Percentiles rank a stretch among this genome's conserved stretches.
phyloP scores from a whole-genome alignment of 306 rosid species.

The Prosopis cineraria region DNA sequence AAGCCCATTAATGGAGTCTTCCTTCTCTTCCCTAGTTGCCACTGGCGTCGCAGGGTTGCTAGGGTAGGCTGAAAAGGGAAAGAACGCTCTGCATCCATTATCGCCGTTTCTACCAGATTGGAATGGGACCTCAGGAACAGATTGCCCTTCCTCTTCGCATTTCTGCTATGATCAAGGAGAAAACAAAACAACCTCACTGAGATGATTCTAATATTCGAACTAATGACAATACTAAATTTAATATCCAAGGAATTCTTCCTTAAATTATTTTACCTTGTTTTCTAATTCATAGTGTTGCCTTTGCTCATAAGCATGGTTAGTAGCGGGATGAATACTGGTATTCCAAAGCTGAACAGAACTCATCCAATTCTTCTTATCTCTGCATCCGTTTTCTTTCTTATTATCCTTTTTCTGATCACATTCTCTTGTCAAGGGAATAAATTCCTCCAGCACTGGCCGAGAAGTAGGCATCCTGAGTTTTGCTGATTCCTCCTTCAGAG shows the following conservation, averaged over 20 bases:
- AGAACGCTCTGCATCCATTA: constrained; percentile 53
- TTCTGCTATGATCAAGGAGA: constrained; percentile 48
- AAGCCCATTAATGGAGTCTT: constrained; percentile 60
- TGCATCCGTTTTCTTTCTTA: constrained; percentile 52
- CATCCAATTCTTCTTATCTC: constrained; percentile 96
- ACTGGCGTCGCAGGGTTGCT: constrained; percentile 43
- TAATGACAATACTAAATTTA: neutral
- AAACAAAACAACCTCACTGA: neutral
- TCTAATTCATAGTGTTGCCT: constrained; percentile 48
- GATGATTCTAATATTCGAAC: neutral
- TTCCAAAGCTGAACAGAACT: constrained; percentile 98
- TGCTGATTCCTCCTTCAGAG: constrained; percentile 51
- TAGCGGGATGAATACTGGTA: constrained; percentile 18
- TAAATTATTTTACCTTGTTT: constrained; percentile 55
- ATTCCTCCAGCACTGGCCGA: constrained; percentile 75
- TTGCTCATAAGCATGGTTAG: constrained; percentile 35
- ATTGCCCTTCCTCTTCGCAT: constrained; percentile 48
- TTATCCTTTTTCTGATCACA: constrained; percentile 42
- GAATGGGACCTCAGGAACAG: constrained; percentile 50
- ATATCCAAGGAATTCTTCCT: neutral
- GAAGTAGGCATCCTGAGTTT: constrained; percentile 39
- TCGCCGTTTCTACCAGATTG: constrained; percentile 49
- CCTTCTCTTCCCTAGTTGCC: constrained; percentile 65
- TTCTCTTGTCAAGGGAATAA: constrained; percentile 74
- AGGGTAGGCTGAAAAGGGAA: constrained; percentile 63